These are phyloP conservation scores for Phytopythium delawarense DNA, from an alignment of 352 stramenopile genomes.

Conservation along the genomic window DNA sequence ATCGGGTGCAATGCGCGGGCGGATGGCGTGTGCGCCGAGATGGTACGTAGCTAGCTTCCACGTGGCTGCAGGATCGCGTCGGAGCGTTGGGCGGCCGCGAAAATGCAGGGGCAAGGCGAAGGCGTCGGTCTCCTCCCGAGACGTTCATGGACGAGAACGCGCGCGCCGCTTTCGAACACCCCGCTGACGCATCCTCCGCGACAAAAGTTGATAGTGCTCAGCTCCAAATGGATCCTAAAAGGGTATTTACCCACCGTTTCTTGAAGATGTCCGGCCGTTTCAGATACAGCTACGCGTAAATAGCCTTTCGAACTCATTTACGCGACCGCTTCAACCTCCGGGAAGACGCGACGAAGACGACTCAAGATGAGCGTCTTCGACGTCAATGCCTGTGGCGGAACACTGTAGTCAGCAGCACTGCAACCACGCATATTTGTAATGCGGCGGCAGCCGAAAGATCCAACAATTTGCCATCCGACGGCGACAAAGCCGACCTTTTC, in stretches of 20 bases:
- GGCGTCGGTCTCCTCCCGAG: not conserved
- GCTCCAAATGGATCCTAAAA: not conserved
- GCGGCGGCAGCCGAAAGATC: not conserved
- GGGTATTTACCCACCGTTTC: not conserved
- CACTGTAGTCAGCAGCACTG: no score
- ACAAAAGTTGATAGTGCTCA: not conserved
- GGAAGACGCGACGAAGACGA: not conserved
- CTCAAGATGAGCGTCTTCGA: not conserved
- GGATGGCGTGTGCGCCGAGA: constrained; percentile 3
- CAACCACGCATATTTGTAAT: not conserved
- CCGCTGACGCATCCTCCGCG: not conserved
- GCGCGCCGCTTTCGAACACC: not conserved
- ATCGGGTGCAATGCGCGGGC: not conserved
- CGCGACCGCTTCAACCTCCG: not conserved
- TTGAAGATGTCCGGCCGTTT: not conserved
- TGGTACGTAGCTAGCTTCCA: constrained; percentile 2
- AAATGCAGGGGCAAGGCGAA: not conserved
- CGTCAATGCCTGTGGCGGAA: no score
- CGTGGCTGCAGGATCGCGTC: not conserved
- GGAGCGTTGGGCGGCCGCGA: not conserved
- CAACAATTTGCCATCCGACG: not conserved
- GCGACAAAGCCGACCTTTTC: not conserved
- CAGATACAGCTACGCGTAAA: not conserved
- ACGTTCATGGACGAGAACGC: not conserved
- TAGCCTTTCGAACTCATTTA: not conserved